Percentiles rank a stretch among this genome's conserved stretches.
These are phyloP conservation scores for Dittrichia graveolens DNA, from an alignment of 129 eudicot genomes.

Conservation along the genomic window DNA sequence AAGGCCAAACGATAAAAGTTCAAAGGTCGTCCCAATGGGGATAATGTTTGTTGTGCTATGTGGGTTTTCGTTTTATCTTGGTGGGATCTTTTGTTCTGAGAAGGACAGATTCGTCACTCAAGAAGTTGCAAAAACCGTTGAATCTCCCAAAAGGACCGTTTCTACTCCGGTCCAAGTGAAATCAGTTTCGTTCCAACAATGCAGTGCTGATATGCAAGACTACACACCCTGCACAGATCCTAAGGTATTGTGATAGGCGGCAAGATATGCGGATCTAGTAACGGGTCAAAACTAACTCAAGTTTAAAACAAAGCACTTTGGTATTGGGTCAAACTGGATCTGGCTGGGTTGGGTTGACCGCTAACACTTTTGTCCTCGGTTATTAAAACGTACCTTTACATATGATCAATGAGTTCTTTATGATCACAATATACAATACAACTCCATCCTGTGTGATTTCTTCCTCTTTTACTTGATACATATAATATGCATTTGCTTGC, in stretches of 20 bases:
- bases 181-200: conserved; percentile 65
- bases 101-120: conserved; percentile 42
- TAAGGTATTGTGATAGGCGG: conserved; percentile 37
- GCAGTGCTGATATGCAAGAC: conserved; percentile 73
- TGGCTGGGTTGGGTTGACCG: too few species aligned
- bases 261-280: background rate
- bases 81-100: conserved; percentile 78
- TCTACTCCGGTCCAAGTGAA: conserved; percentile 59
- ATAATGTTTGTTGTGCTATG: conserved; percentile 71
- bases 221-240: conserved; percentile 99
- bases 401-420: too few species aligned
- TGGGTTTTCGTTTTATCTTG: conserved; percentile 88
- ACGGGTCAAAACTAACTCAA: background rate
- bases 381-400: too few species aligned
- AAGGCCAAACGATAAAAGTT: conserved; percentile 55
- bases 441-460: too few species aligned
- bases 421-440: too few species aligned
- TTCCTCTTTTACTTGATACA: background rate
- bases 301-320: too few species aligned
- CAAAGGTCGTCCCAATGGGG: conserved; percentile 67
- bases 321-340: too few species aligned
- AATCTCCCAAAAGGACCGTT: conserved; percentile 38
- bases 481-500: background rate
- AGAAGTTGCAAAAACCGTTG: conserved; percentile 47
- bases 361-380: too few species aligned